A percentile compares a stretch with the other conserved stretches of the same genome.
Conservation (phyloP, 202 grass and related monocot genomes). For the Brachypodium distachyon region DNA sequence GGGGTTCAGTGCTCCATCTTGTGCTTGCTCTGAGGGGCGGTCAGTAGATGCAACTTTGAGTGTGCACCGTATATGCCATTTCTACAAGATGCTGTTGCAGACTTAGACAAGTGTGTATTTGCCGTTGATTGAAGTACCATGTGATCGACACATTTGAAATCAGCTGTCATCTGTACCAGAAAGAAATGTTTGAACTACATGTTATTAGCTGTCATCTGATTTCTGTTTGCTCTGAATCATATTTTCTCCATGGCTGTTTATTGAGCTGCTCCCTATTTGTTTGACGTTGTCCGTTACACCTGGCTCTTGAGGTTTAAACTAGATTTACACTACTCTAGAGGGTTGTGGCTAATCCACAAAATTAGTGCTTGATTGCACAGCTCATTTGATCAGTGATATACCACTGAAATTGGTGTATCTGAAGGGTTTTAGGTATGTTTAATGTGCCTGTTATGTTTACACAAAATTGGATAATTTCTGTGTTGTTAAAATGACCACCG, state of each 20-base stretch:
- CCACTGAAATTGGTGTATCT: background rate
- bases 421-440: background rate
- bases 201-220: background rate
- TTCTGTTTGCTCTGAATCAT: background rate
- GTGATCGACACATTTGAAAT: slow-evolving; percentile 1
- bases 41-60: slow-evolving; percentile 6
- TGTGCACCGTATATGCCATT: background rate
- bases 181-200: slow-evolving; percentile 16
- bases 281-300: background rate
- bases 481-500: background rate
- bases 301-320: background rate
- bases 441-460: background rate
- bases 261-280: background rate
- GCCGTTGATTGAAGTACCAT: slow-evolving; percentile 17
- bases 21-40: slow-evolving; percentile 89
- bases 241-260: background rate
- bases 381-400: background rate
- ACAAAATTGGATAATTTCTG: too few relatives aligned
- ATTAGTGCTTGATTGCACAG: background rate
- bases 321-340: background rate
- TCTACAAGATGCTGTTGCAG: background rate
- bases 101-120: background rate
- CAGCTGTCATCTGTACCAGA: slow-evolving; percentile 11
- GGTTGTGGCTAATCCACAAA: background rate
- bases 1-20: slow-evolving; percentile 86